Percentiles rank a stretch among this genome's conserved stretches.
phyloP scores from a whole-genome alignment of 208 protist genomes.

The Wallacemonas sp. region DNA sequence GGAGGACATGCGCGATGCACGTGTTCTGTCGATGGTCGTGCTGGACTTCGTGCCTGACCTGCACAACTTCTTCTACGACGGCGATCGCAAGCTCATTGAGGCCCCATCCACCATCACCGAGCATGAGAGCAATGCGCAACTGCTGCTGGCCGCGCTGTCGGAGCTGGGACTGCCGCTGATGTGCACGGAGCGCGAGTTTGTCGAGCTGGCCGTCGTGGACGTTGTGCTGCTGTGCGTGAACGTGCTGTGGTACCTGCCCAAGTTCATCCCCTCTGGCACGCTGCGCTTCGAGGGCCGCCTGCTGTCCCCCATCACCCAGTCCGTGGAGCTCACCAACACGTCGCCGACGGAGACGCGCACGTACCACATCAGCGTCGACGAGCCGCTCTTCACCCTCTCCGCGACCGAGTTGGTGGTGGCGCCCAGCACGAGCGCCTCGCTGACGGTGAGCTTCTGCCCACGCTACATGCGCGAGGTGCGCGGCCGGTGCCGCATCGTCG shows the following conservation, averaged over 20 bases:
- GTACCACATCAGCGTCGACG: slow-evolving; percentile 83
- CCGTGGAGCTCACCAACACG: slow-evolving; percentile 84
- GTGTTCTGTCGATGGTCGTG: slow-evolving; percentile 64
- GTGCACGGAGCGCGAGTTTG: slow-evolving; percentile 46
- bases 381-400: slow-evolving; percentile 51
- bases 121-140: slow-evolving; percentile 47
- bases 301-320: slow-evolving; percentile 66
- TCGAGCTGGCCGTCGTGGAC: slow-evolving; percentile 51
- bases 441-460: slow-evolving; percentile 68
- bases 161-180: slow-evolving; percentile 47
- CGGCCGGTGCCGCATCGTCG: slow-evolving; percentile 70
- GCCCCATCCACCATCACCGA: slow-evolving; percentile 35
- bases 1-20: slow-evolving; percentile 75
- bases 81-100: slow-evolving; percentile 27
- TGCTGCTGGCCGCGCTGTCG: slow-evolving; percentile 51
- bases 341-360: slow-evolving; percentile 40
- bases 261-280: slow-evolving; percentile 64
- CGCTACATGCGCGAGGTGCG: slow-evolving; percentile 65
- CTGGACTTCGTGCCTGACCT: slow-evolving; percentile 69
- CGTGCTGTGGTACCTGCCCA: slow-evolving; percentile 84
- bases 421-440: slow-evolving; percentile 32
- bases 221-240: slow-evolving; percentile 76
- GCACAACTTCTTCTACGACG: slow-evolving; percentile 25
- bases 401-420: slow-evolving; percentile 65
- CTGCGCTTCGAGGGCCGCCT: slow-evolving; percentile 84